phyloP scores from a whole-genome alignment of 2,329 filamentous ascomycete species.

The Whalleya microplaca region DNA sequence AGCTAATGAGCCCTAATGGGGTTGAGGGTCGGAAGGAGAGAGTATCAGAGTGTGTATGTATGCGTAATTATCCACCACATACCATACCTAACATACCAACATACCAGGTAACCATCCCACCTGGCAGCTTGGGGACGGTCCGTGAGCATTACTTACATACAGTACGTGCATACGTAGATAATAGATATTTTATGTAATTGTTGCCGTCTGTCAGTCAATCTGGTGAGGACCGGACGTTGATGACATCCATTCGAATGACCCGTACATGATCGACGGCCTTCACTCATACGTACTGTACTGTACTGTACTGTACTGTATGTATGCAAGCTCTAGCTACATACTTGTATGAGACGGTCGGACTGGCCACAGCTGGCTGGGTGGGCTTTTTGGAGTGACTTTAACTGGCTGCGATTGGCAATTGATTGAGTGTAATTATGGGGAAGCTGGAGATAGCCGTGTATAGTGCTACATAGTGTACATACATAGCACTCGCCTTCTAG shows the following conservation, averaged over 20 bases:
- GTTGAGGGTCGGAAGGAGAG: not conserved
- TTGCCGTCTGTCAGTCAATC: not conserved
- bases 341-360: not conserved
- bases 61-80: not conserved
- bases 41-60: too few species aligned
- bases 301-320: not conserved
- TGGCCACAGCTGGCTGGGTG: too few species aligned
- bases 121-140: not conserved
- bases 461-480: not conserved
- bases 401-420: too few species aligned
- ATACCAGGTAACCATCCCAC: too few species aligned
- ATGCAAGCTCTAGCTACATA: too few species aligned
- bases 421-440: not conserved
- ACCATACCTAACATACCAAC: too few species aligned
- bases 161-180: not conserved
- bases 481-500: not conserved
- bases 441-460: conserved; percentile 7
- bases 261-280: conserved; percentile 15
- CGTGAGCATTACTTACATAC: not conserved
- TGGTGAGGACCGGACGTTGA: not conserved
- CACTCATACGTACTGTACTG: conserved; percentile 1
- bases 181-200: not conserved
- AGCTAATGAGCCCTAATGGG: not conserved
- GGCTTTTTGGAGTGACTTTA: too few species aligned
- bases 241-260: conserved; percentile 1